phyloP scores from a whole-genome alignment of 2,329 filamentous ascomycete species.

The Sarocladium oryzae region DNA sequence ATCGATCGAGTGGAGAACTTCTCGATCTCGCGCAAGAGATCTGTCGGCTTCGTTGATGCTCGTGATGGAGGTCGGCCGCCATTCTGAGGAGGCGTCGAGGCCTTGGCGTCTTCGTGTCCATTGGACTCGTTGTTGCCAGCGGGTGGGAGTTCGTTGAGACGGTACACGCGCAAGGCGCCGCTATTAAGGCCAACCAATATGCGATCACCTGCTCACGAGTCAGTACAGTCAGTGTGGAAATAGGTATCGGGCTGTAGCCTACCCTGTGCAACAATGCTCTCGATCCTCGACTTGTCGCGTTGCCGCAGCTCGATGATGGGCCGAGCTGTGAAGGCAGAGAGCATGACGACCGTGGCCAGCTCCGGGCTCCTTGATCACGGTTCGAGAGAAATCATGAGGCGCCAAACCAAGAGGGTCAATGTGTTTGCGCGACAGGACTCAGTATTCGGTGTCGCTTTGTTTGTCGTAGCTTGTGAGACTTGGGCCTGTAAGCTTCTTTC shows the following conservation, averaged over 20 bases:
- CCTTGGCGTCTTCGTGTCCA: constrained; percentile 15
- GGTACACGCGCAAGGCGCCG: constrained; percentile 82
- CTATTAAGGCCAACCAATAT: constrained; percentile 89
- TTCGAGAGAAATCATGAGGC: background rate
- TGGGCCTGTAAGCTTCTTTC: too few relatives aligned
- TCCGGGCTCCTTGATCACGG: constrained; percentile 18
- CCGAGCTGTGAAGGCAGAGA: constrained; percentile 94
- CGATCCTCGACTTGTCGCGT: constrained; percentile 94
- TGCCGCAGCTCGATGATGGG: constrained; percentile 95
- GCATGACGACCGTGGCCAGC: constrained; percentile 59
- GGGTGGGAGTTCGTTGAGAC: constrained; percentile 63
- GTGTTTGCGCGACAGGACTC: background rate
- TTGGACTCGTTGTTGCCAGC: constrained; percentile 29
- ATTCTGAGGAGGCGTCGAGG: constrained; percentile 18
- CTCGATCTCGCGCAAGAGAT: constrained; percentile 85
- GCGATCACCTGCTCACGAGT: constrained; percentile 61
- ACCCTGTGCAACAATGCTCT: constrained; percentile 90
- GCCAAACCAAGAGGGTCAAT: background rate
- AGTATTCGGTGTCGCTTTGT: background rate
- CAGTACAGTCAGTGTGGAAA: background rate
- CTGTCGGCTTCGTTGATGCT: constrained; percentile 53
- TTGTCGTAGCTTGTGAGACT: background rate
- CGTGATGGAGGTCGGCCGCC: constrained; percentile 22
- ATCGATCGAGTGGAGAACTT: constrained; percentile 87
- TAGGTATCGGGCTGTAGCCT: constrained; percentile 18